Evolutionary conservation across 2,329 filamentous ascomycete genomes (phyloP).

Genomic region (Alternaria sp.): DNA sequence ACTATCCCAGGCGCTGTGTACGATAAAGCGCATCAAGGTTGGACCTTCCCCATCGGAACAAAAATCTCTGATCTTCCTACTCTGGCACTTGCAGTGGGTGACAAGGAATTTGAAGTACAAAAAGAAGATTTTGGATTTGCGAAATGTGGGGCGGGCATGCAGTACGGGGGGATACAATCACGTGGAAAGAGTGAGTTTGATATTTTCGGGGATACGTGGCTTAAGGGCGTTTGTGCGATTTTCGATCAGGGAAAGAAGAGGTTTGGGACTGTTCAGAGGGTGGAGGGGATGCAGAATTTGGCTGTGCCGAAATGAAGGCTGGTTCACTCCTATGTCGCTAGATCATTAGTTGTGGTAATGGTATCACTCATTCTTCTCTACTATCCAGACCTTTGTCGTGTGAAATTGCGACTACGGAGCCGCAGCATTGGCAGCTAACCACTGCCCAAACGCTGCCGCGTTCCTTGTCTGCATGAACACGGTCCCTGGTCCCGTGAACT

Average conservation of each 20-base stretch:
- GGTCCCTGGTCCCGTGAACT: slow-evolving; percentile 87
- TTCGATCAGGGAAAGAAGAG: slow-evolving; percentile 69
- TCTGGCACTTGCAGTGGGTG: slow-evolving; percentile 70
- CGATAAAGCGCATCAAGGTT: slow-evolving; percentile 66
- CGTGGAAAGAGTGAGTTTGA: slow-evolving; percentile 57
- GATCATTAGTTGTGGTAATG: neutral
- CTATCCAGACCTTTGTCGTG: neutral
- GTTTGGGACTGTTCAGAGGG: slow-evolving; percentile 67
- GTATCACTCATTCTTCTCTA: neutral
- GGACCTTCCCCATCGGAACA: slow-evolving; percentile 66
- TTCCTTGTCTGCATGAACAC: slow-evolving; percentile 95
- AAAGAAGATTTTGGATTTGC: slow-evolving; percentile 66
- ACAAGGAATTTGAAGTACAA: slow-evolving; percentile 64
- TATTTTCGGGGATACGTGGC: slow-evolving; percentile 69
- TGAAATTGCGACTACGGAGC: neutral
- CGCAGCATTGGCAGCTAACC: slow-evolving; percentile 51
- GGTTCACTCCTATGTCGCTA: neutral
- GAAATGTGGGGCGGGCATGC: slow-evolving; percentile 61
- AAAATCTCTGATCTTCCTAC: slow-evolving; percentile 64
- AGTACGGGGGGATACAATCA: slow-evolving; percentile 73
- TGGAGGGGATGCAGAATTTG: slow-evolving; percentile 38
- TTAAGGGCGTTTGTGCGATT: slow-evolving; percentile 72
- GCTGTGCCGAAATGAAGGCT: slow-evolving; percentile 10
- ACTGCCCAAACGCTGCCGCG: slow-evolving; percentile 67
- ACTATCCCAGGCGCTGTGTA: slow-evolving; percentile 66